Evolutionary conservation across 176 grass and related monocot species (phyloP).

Genomic region (Metroxylon sagu): DNA sequence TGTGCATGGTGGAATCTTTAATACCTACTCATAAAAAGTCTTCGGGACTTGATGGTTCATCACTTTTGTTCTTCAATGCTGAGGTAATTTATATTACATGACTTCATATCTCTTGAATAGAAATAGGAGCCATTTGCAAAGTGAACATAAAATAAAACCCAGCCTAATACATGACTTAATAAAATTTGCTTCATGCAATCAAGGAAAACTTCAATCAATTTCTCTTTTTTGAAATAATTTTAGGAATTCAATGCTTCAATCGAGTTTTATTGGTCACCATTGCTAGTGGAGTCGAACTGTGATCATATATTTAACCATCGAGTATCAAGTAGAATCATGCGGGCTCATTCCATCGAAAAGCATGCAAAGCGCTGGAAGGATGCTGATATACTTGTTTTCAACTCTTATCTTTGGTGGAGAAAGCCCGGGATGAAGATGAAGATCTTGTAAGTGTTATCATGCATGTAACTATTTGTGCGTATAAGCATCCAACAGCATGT

Average conservation of each 20-base stretch:
- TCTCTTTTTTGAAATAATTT: neutral
- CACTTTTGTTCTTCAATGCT: slow-evolving; percentile 49
- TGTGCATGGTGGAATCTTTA: slow-evolving; percentile 67
- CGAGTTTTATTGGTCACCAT: slow-evolving; percentile 82
- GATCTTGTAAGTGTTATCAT: slow-evolving; percentile 39
- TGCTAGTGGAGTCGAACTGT: slow-evolving; percentile 80
- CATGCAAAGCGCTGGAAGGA: slow-evolving; percentile 54
- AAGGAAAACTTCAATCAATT: too few relatives aligned
- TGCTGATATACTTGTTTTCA: slow-evolving; percentile 77
- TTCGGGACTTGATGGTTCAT: slow-evolving; percentile 26
- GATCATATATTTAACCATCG: slow-evolving; percentile 57
- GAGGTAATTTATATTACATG: slow-evolving; percentile 24
- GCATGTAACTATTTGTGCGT: too few relatives aligned
- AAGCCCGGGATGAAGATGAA: slow-evolving; percentile 46
- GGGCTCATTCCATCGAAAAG: slow-evolving; percentile 36
- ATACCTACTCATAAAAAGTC: slow-evolving; percentile 25
- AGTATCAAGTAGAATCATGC: slow-evolving; percentile 37
- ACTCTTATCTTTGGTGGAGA: slow-evolving; percentile 79
- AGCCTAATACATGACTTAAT: too few relatives aligned
- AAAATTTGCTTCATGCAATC: too few relatives aligned
- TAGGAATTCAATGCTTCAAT: slow-evolving; percentile 68
- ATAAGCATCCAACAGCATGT: too few relatives aligned
- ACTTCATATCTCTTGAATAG: neutral
- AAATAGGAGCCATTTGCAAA: too few relatives aligned
- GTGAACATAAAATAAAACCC: too few relatives aligned